These are phyloP conservation scores for Colletotrichum paranaense DNA, from an alignment of 2,329 filamentous ascomycete species.

Conservation along the genomic window DNA sequence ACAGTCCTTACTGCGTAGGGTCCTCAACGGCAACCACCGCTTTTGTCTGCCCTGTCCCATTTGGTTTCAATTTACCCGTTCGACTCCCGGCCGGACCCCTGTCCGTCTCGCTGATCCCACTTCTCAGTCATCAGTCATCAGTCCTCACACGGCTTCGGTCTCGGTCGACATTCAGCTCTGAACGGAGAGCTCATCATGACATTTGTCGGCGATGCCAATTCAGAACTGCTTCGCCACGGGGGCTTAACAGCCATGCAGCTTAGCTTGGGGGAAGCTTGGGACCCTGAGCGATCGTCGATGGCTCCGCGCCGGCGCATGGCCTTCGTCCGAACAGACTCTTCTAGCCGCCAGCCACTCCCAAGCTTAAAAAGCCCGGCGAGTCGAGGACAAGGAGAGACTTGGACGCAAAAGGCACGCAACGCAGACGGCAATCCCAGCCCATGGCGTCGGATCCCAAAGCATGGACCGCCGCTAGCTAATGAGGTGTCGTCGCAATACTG, in stretches of 20 bases:
- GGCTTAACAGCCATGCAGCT: not conserved
- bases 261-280: not conserved
- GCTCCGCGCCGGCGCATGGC: not conserved
- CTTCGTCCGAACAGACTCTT: not conserved
- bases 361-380: not conserved
- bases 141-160: not conserved
- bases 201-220: not conserved
- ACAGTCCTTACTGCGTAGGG: too few relatives aligned
- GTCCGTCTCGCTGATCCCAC: not conserved
- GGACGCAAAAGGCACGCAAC: not conserved
- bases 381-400: conserved; percentile 10
- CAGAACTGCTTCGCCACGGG: not conserved
- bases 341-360: conserved; percentile 5
- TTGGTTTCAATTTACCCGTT: not conserved
- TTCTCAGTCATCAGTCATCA: not conserved
- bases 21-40: not conserved
- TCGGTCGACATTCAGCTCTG: not conserved
- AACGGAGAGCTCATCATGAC: not conserved
- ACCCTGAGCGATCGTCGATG: not conserved
- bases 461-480: conserved; percentile 23
- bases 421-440: conserved; percentile 15
- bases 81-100: not conserved
- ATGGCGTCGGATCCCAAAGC: conserved; percentile 18
- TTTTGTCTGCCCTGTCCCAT: not conserved
- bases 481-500: conserved; percentile 13